Conservation (phyloP, 176 grass and related monocot species). For the Carex myosuroides region DNA sequence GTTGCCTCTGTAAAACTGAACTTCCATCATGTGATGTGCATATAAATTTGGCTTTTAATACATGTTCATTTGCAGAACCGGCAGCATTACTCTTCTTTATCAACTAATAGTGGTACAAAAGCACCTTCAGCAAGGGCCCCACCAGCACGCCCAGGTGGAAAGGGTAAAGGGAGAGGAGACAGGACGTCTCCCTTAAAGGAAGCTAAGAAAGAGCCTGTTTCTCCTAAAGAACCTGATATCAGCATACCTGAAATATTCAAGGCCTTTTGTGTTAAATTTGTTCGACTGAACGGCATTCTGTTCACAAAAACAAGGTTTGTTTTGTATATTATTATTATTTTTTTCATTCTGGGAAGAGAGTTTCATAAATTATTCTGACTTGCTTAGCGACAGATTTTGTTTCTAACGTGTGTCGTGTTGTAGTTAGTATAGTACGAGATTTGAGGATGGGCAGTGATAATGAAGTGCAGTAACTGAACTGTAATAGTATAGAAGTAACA, state of each 20-base stretch:
- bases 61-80: constrained; percentile 56
- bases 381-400: neutral
- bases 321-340: neutral
- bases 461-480: neutral
- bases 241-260: constrained; percentile 53
- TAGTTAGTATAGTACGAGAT: neutral
- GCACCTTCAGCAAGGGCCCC: constrained; percentile 25
- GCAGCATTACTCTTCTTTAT: constrained; percentile 48
- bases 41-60: neutral
- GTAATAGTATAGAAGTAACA: neutral
- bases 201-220: constrained; percentile 29
- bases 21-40: neutral
- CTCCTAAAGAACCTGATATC: constrained; percentile 35
- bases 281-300: constrained; percentile 84
- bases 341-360: neutral
- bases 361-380: neutral
- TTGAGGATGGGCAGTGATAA: neutral
- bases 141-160: constrained; percentile 44
- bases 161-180: constrained; percentile 64
- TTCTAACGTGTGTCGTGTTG: neutral
- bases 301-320: constrained; percentile 72
- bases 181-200: constrained; percentile 54
- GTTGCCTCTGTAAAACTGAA: neutral
- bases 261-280: constrained; percentile 67
- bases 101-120: constrained; percentile 39